Evolutionary conservation across 768 basidiomycete species (phyloP).

Genomic region (Sporobolomyces pararoseus): DNA sequence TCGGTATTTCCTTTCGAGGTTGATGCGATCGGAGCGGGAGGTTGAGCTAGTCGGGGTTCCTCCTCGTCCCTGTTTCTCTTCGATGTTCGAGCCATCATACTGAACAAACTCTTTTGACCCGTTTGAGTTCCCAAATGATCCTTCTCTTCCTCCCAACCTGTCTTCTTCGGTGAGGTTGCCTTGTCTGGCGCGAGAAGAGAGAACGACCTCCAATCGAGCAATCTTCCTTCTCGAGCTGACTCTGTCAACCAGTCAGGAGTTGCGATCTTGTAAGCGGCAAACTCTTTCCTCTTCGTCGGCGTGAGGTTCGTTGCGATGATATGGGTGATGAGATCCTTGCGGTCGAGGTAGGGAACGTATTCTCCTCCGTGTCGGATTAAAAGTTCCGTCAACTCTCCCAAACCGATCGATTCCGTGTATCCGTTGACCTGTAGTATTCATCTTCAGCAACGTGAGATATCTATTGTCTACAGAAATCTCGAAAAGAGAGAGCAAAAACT

Average conservation of each 20-base stretch:
- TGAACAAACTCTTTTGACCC: slow-evolving; percentile 36
- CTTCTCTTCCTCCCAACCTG: background rate
- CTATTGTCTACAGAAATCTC: background rate
- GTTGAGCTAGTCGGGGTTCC: background rate
- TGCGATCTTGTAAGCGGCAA: slow-evolving; percentile 84
- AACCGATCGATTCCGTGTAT: slow-evolving; percentile 62
- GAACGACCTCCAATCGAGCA: slow-evolving; percentile 78
- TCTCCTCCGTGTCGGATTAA: slow-evolving; percentile 77
- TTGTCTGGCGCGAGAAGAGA: slow-evolving; percentile 18
- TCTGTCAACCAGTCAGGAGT: slow-evolving; percentile 82
- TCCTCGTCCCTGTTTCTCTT: background rate
- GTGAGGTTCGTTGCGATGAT: slow-evolving; percentile 88
- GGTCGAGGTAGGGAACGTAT: slow-evolving; percentile 78
- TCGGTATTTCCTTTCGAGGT: slow-evolving; percentile 6
- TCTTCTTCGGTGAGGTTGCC: background rate
- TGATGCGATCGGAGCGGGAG: background rate
- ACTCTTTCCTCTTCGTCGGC: slow-evolving; percentile 80
- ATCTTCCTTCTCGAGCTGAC: slow-evolving; percentile 62
- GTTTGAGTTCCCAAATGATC: slow-evolving; percentile 24
- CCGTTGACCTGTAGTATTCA: slow-evolving; percentile 69
- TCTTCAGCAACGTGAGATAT: background rate
- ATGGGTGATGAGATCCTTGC: slow-evolving; percentile 80
- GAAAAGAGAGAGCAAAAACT: slow-evolving; percentile 43
- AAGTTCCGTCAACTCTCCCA: slow-evolving; percentile 72
- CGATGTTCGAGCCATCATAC: slow-evolving; percentile 10